These are phyloP conservation scores for Pythium vanterpoolii DNA, from an alignment of 352 stramenopile genomes.

Conservation along the genomic window DNA sequence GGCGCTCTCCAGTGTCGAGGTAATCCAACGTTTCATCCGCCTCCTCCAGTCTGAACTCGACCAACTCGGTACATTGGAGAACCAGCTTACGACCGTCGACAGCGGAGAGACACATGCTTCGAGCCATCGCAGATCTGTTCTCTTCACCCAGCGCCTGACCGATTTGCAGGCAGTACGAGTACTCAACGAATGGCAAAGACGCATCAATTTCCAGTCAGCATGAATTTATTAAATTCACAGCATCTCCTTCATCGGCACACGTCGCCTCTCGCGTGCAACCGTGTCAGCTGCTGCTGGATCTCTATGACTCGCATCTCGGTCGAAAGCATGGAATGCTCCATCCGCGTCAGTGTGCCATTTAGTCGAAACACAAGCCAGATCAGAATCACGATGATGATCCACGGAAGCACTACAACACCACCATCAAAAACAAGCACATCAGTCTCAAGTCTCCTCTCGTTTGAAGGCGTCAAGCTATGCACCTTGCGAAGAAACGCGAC, in stretches of 20 bases:
- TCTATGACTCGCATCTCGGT: constrained; percentile 27
- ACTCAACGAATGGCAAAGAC: constrained; percentile 15
- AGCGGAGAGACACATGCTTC: not conserved
- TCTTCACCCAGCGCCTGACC: constrained; percentile 4
- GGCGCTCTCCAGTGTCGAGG: not conserved
- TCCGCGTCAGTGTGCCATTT: constrained; percentile 53
- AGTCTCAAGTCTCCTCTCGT: not conserved
- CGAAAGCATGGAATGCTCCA: constrained; percentile 45
- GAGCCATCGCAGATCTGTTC: not conserved
- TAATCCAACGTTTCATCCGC: not conserved
- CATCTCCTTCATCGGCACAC: constrained; percentile 14
- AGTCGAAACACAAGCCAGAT: constrained; percentile 58
- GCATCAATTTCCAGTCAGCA: constrained; percentile 18
- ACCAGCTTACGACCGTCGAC: not conserved
- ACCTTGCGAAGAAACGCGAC: constrained; percentile 22
- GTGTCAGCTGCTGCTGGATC: constrained; percentile 16
- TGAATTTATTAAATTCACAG: not conserved
- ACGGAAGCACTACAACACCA: constrained; percentile 36
- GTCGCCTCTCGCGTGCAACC: not conserved
- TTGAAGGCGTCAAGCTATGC: not conserved
- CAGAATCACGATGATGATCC: constrained; percentile 59
- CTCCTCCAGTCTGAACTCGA: constrained; percentile 10
- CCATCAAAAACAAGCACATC: not conserved
- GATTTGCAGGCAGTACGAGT: constrained; percentile 12
- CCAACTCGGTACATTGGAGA: not conserved